phyloP scores from a whole-genome alignment of 768 basidiomycete species.

The Mycena pura region DNA sequence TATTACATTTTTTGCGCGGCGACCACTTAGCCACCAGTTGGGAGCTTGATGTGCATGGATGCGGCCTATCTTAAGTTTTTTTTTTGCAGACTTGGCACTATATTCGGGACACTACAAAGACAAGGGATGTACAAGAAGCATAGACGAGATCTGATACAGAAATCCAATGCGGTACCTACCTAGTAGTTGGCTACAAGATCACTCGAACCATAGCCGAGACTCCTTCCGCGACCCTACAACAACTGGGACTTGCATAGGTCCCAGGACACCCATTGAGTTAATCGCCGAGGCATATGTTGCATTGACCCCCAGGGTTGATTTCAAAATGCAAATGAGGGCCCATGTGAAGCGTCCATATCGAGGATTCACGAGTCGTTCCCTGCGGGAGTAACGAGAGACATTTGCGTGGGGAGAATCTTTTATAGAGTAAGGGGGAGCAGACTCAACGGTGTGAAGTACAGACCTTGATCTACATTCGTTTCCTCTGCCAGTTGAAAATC shows the following conservation, averaged over 20 bases:
- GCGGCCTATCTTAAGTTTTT: too few species aligned
- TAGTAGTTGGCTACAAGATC: too few species aligned
- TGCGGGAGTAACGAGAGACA: not conserved
- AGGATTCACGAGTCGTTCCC: not conserved
- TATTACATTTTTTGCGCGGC: too few species aligned
- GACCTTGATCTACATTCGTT: not conserved
- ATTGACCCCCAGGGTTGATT: not conserved
- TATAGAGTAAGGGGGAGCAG: too few species aligned
- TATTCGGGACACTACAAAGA: too few species aligned
- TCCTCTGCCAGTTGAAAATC: not conserved
- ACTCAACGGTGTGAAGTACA: not conserved
- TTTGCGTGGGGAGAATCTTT: too few species aligned
- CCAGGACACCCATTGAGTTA: not conserved
- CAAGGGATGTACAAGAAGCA: too few species aligned
- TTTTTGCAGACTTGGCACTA: too few species aligned
- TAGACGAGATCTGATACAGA: too few species aligned
- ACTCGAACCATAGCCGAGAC: not conserved
- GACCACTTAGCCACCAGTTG: too few species aligned
- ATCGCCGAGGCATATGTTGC: not conserved
- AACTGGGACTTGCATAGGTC: not conserved
- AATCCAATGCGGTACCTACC: too few species aligned
- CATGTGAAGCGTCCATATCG: not conserved
- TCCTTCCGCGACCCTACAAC: not conserved
- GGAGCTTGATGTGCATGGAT: too few species aligned
- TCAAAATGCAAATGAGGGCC: not conserved